These are phyloP conservation scores for Debaryomyces nepalensis DNA, from an alignment of 1,139 yeast species.

Conservation along the genomic window DNA sequence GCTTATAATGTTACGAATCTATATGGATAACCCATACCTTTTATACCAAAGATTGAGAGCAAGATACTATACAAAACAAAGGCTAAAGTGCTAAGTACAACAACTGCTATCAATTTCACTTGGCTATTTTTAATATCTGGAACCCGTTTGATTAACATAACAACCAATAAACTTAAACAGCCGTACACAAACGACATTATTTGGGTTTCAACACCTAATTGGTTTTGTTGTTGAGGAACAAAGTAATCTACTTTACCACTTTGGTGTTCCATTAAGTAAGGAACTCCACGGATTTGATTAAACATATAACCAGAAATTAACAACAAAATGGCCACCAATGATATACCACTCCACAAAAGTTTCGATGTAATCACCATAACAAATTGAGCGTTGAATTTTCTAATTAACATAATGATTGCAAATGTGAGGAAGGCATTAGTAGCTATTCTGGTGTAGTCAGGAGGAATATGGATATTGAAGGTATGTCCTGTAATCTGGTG, in stretches of 20 bases:
- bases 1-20: conserved; percentile 32
- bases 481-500: conserved; percentile 43
- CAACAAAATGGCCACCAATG: conserved; percentile 65
- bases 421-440: conserved; percentile 49
- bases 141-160: conserved; percentile 53
- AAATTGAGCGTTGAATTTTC: conserved; percentile 40
- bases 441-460: conserved; percentile 55
- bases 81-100: conserved; percentile 41
- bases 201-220: conserved; percentile 85
- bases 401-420: conserved; percentile 24
- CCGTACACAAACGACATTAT: conserved; percentile 69
- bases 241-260: conserved; percentile 68
- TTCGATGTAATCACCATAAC: conserved; percentile 31
- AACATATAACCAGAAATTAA: conserved; percentile 94
- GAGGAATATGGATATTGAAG: conserved; percentile 59
- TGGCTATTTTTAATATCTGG: conserved; percentile 49
- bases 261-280: conserved; percentile 62
- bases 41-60: conserved; percentile 58
- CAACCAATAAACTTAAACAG: conserved; percentile 51
- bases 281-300: conserved; percentile 80
- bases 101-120: conserved; percentile 49
- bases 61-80: conserved; percentile 59
- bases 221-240: conserved; percentile 68
- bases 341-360: conserved; percentile 65
- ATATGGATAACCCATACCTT: conserved; percentile 68